Evolutionary conservation across 345 rosid species (phyloP).

Genomic region (Streptanthus diversifolius): DNA sequence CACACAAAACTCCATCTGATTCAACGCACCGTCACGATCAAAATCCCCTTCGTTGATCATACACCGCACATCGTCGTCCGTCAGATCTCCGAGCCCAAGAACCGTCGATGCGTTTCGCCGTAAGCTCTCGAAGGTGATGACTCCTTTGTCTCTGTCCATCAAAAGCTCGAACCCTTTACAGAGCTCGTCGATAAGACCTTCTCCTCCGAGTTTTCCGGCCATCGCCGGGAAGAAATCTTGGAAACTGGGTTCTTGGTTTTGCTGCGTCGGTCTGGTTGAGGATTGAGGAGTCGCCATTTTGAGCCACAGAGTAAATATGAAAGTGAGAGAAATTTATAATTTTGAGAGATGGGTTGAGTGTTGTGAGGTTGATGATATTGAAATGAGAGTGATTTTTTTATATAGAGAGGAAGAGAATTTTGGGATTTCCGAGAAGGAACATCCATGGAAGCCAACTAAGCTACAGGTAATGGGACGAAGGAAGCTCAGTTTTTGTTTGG

Average conservation of each 20-base stretch:
- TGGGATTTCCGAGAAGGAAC: constrained; percentile 59
- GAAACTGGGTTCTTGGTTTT: constrained; percentile 37
- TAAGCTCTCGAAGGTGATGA: constrained; percentile 71
- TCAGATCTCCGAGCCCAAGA: constrained; percentile 64
- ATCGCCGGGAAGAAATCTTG: constrained; percentile 69
- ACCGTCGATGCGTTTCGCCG: constrained; percentile 54
- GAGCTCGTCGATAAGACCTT: constrained; percentile 66
- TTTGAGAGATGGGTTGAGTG: constrained; percentile 21
- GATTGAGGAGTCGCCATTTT: constrained; percentile 39
- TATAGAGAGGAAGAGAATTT: constrained; percentile 19
- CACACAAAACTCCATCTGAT: constrained; percentile 93
- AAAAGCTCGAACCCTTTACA: constrained; percentile 78
- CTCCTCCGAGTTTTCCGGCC: constrained; percentile 82
- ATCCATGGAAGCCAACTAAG: constrained; percentile 53
- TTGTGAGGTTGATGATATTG: not conserved
- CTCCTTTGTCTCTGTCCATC: constrained; percentile 61
- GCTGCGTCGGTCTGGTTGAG: constrained; percentile 26
- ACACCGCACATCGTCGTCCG: constrained; percentile 60
- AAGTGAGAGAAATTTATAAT: not conserved
- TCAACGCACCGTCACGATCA: constrained; percentile 72
- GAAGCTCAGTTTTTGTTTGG: constrained; percentile 13
- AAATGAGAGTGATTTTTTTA: not conserved
- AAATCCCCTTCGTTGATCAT: constrained; percentile 78
- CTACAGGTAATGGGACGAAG: constrained; percentile 26
- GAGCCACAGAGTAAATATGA: not conserved